Percentiles rank a stretch among this genome's conserved stretches.
phyloP scores from a whole-genome alignment of 768 basidiomycete genomes.

The Tephrocybe sp. region DNA sequence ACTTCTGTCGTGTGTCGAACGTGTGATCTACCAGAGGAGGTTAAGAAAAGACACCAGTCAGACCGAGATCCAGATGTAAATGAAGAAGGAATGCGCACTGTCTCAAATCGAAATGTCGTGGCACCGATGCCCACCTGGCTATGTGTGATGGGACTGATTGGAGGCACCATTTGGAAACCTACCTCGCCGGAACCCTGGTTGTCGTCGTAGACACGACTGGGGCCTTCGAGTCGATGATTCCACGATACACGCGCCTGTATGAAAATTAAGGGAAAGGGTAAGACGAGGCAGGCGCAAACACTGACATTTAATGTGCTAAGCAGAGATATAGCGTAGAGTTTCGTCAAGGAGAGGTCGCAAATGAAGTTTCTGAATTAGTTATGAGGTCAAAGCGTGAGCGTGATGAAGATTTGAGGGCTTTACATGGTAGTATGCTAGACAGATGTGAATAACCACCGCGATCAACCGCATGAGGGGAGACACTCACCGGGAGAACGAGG shows the following conservation, averaged over 20 bases:
- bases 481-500: conserved; percentile 34
- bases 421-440: conserved; percentile 39
- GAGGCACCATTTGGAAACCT: not conserved
- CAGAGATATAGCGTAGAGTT: conserved; percentile 43
- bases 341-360: conserved; percentile 44
- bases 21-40: not conserved
- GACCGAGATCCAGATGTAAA: not conserved
- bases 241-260: not conserved
- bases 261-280: not conserved
- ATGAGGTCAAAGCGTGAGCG: not conserved
- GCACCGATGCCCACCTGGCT: not conserved
- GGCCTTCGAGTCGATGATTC: not conserved
- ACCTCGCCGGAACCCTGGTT: not conserved
- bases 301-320: conserved; percentile 43
- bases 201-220: not conserved
- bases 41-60: not conserved
- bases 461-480: not conserved
- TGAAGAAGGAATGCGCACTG: not conserved
- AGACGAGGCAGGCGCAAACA: conserved; percentile 13
- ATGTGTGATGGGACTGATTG: too few relatives aligned
- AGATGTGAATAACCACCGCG: not conserved
- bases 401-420: not conserved
- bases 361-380: conserved; percentile 35
- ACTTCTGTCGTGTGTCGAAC: not conserved
- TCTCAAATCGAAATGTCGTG: not conserved